A percentile compares a stretch with the other conserved stretches of the same genome.
These are phyloP conservation scores for Phylloporus rhodoxanthus DNA, from an alignment of 768 basidiomycete species.

Conservation along the genomic window DNA sequence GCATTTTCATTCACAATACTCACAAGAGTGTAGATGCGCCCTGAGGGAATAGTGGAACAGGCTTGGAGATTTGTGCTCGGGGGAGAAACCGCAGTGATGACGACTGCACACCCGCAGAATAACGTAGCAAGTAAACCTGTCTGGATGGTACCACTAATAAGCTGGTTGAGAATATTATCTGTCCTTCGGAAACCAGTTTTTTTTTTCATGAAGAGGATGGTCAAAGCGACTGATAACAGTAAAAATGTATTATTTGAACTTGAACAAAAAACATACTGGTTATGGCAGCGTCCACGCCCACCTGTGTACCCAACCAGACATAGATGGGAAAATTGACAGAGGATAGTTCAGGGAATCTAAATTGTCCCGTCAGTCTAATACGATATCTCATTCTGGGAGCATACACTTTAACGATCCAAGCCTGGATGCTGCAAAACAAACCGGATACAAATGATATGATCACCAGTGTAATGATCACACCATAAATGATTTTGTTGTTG, in stretches of 20 bases:
- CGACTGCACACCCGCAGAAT: no score
- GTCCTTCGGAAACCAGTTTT: conserved; percentile 48
- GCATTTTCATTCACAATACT: no score
- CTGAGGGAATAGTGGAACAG: no score
- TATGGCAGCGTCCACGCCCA: no score
- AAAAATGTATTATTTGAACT: no score
- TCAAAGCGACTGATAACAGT: conserved; percentile 17
- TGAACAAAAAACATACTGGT: no score
- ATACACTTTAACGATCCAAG: conserved; percentile 39
- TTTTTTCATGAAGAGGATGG: conserved; percentile 33
- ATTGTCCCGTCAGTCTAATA: neutral
- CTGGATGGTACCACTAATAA: conserved; percentile 51
- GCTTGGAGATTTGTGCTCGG: no score
- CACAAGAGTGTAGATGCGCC: no score
- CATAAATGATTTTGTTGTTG: conserved; percentile 21
- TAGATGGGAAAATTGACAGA: no score
- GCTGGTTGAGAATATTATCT: conserved; percentile 47
- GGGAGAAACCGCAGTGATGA: no score
- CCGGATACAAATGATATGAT: conserved; percentile 40
- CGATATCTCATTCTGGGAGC: conserved; percentile 11
- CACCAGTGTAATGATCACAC: conserved; percentile 34
- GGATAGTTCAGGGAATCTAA: conserved; percentile 40
- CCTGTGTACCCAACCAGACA: no score
- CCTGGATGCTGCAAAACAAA: conserved; percentile 37
- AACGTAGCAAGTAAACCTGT: conserved; percentile 52